Conservation (phyloP, 441 rosid genomes). For the Codiaeum variegatum region DNA sequence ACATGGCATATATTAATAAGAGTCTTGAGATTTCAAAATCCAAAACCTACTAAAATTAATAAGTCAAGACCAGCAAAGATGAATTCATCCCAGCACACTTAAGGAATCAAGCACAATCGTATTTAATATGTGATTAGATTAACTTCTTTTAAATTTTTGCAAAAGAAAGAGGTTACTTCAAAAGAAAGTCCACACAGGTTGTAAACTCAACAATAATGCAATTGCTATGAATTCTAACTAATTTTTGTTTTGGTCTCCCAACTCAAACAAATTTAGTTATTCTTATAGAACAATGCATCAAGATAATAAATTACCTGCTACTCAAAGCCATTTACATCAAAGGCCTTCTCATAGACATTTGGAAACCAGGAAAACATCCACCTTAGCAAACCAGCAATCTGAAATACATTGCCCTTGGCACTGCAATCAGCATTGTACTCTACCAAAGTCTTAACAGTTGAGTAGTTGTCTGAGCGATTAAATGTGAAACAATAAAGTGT, state of each 20-base stretch:
- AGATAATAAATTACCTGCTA: too few species aligned
- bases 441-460: conserved; percentile 75
- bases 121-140: too few species aligned
- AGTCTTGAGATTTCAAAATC: neutral
- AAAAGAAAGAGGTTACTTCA: too few species aligned
- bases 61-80: neutral
- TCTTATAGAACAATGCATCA: too few species aligned
- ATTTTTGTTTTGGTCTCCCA: too few species aligned
- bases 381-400: neutral
- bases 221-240: too few species aligned
- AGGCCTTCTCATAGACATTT: too few species aligned
- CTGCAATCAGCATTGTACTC: conserved; percentile 85
- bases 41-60: neutral
- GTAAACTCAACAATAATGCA: neutral
- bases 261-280: too few species aligned
- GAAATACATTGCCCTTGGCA: conserved; percentile 71
- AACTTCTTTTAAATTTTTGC: too few species aligned
- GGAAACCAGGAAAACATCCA: too few species aligned
- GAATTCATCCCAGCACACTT: too few species aligned
- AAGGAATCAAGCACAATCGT: neutral
- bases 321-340: too few species aligned
- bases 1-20: neutral
- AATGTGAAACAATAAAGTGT: conserved; percentile 93
- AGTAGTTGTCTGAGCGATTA: conserved; percentile 68
- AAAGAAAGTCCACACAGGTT: neutral